phyloP scores from a whole-genome alignment of 2,329 filamentous ascomycete species.

The Aureobasidium melanogenum region DNA sequence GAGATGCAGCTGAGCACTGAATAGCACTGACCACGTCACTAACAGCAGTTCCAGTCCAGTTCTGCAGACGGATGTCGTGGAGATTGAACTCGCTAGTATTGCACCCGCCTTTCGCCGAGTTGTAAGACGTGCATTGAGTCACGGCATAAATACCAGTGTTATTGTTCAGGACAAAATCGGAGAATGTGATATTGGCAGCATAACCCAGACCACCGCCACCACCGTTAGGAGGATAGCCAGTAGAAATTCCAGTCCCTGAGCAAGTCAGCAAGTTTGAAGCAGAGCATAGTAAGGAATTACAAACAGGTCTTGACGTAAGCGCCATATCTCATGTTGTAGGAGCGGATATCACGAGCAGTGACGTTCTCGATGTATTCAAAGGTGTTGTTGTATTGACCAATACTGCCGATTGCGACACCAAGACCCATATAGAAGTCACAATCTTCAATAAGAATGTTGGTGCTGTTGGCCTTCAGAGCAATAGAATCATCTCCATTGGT shows the following conservation, averaged over 20 bases:
- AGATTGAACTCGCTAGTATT: constrained; percentile 30
- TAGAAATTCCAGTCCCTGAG: constrained; percentile 39
- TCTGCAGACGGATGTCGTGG: constrained; percentile 21
- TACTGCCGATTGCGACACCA: constrained; percentile 49
- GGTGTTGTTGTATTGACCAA: constrained; percentile 44
- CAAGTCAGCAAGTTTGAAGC: background rate
- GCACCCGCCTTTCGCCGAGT: constrained; percentile 19
- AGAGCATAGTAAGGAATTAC: background rate
- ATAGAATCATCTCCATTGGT: constrained; percentile 48
- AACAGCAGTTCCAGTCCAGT: constrained; percentile 23
- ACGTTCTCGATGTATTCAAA: constrained; percentile 45
- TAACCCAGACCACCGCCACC: constrained; percentile 48
- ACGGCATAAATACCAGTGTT: constrained; percentile 18
- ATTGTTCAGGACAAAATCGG: constrained; percentile 22
- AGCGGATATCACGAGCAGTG: constrained; percentile 39
- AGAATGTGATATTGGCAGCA: constrained; percentile 29
- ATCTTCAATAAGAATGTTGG: constrained; percentile 44
- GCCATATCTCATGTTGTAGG: constrained; percentile 38
- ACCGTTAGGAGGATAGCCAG: constrained; percentile 42
- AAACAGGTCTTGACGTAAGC: constrained; percentile 48
- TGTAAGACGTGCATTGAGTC: constrained; percentile 22
- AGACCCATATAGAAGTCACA: constrained; percentile 41
- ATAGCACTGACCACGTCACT: constrained; percentile 18
- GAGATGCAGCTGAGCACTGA: constrained; percentile 22
- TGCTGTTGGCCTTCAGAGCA: constrained; percentile 47